A percentile compares a stretch with the other conserved stretches of the same genome.
phyloP scores from a whole-genome alignment of 352 stramenopile species.

The Nothophytophthora sp. region DNA sequence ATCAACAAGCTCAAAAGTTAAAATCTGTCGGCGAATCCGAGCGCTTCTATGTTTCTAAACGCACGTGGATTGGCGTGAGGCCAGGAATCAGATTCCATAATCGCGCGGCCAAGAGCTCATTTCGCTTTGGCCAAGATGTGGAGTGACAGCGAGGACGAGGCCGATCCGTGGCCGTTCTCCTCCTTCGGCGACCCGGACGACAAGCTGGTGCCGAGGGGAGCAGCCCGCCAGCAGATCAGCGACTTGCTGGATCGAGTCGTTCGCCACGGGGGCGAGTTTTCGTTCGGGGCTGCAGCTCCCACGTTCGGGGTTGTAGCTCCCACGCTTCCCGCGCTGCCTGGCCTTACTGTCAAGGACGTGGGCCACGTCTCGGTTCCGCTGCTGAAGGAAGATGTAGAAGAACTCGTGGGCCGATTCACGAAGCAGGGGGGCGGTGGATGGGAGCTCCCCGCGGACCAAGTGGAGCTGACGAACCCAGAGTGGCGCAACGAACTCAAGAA shows the following conservation, averaged over 20 bases:
- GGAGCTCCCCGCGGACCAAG: background rate
- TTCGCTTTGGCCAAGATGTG: too few species aligned
- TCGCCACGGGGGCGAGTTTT: background rate
- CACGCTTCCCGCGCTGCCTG: background rate
- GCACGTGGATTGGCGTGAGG: too few species aligned
- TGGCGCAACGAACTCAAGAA: background rate
- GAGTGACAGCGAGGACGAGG: too few species aligned
- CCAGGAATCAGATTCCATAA: too few species aligned
- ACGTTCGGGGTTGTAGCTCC: background rate
- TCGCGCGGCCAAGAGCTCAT: too few species aligned
- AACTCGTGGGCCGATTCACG: too few species aligned
- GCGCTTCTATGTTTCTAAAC: too few species aligned
- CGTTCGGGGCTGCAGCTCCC: background rate
- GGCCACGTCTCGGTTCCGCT: slow-evolving; percentile 1
- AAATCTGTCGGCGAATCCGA: too few species aligned
- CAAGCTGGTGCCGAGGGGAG: background rate
- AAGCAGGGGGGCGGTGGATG: background rate
- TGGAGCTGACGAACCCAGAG: slow-evolving; percentile 1
- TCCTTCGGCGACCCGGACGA: too few species aligned
- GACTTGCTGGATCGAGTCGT: background rate
- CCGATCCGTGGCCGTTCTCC: too few species aligned
- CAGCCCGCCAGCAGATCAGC: slow-evolving; percentile 1
- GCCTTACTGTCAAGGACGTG: background rate
- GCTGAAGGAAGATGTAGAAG: background rate
- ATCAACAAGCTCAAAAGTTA: too few species aligned